Base-by-base conservation (phyloP, 2,329 filamentous ascomycete species). In the Sordariomycetes sp. region DNA sequence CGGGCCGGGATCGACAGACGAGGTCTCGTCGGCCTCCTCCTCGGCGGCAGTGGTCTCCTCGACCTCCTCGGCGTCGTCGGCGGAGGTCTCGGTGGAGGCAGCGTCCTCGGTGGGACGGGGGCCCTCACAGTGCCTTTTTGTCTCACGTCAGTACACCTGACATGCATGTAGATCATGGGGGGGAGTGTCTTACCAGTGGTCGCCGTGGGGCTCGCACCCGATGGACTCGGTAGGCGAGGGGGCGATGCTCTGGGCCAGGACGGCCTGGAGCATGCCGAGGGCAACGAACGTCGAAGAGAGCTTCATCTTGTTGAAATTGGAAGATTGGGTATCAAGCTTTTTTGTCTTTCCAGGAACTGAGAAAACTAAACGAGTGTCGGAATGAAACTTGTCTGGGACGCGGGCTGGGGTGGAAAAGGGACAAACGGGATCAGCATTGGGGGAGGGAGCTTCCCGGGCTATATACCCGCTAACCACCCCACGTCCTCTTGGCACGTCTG, bases 201-300 rank as follows among this genome's bases (percentile, higher is more conserved):
- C 70, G 22, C 65, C 67, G 58, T 72, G 69, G 20, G 68, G 61
- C 52, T 67, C 62, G 58, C 69, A 71, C 34, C 64, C 64, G 24
- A 63, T 58, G 3, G 64, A 68, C 22, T 71, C 65, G 57, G 67
- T 69, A 25, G 67, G 65, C 22, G 63, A 65, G 20, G 67, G 65
- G n/a, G 57, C 51, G 4, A 59, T 22, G 39, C 25, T 36, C 53
- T 61, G 59, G 56, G 59, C 55, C n/a, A 58, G 20, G 34, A 56
- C 53, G 34, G 58, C 54, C 32, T 59, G 51, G 50, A 59, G 52
- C 10, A 54, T 50, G 55, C 56, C 52, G 32, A 60, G 56, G 53
- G 57, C 24, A 53, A 13, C 61, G 25, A 60, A 45, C 25, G 53
- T 32, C 20, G 53, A 51, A 45, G 52, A 20, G 52, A 54, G 20